Percentiles rank a stretch among this genome's conserved stretches.
Evolutionary conservation across 2,329 filamentous ascomycete genomes (phyloP).

Genomic region (Pseudogymnoascus pannorum): DNA sequence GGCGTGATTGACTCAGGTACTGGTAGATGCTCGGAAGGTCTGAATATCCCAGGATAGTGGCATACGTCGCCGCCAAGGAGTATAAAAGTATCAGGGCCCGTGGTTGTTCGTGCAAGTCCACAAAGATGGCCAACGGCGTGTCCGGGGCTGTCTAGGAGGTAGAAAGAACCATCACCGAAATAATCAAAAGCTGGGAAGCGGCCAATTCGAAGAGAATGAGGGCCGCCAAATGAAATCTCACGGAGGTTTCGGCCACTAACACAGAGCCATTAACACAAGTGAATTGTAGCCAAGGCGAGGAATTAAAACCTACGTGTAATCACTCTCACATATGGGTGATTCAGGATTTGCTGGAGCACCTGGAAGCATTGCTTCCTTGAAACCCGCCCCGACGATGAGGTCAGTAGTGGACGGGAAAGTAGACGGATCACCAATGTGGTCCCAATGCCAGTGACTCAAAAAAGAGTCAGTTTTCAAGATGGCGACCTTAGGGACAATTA

Average conservation of each 20-base stretch:
- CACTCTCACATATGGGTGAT: slow-evolving; percentile 29
- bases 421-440: slow-evolving; percentile 45
- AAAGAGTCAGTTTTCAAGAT: not conserved
- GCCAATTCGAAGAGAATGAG: slow-evolving; percentile 29
- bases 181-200: slow-evolving; percentile 34
- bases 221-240: slow-evolving; percentile 20
- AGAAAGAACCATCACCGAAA: slow-evolving; percentile 37
- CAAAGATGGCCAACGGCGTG: slow-evolving; percentile 37
- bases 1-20: slow-evolving; percentile 31
- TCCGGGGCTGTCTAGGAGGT: slow-evolving; percentile 35
- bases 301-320: slow-evolving; percentile 24
- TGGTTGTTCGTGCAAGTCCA: slow-evolving; percentile 34
- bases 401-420: slow-evolving; percentile 39
- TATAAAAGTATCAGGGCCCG: slow-evolving; percentile 31
- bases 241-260: slow-evolving; percentile 21
- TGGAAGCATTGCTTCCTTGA: slow-evolving; percentile 39
- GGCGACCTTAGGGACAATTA: not conserved
- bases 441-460: slow-evolving; percentile 42
- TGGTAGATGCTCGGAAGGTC: slow-evolving; percentile 32
- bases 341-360: slow-evolving; percentile 37
- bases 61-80: slow-evolving; percentile 38
- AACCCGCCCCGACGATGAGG: slow-evolving; percentile 46
- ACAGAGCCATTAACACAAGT: not conserved
- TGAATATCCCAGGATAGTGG: slow-evolving; percentile 33
- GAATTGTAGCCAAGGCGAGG: not conserved